A percentile compares a stretch with the other conserved stretches of the same genome.
Conservation (phyloP, 371 early-diverging fungal species). For the Rhizopus stolonifer region DNA sequence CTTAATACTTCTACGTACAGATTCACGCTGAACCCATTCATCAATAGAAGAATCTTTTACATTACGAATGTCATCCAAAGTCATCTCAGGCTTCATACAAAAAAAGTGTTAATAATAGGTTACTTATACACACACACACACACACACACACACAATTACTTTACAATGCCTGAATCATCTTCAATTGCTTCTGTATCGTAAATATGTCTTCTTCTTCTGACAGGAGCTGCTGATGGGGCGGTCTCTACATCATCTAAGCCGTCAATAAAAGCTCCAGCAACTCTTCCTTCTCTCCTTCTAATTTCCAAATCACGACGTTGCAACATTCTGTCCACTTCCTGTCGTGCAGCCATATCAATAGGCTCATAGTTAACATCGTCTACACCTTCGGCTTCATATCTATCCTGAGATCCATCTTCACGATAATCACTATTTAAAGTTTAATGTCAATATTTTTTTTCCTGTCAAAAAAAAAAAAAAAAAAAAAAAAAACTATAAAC, state of each 20-base stretch:
- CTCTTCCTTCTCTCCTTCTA: conserved; percentile 67
- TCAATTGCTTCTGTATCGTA: conserved; percentile 59
- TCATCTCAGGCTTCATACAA: conserved; percentile 48
- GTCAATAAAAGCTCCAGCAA: conserved; percentile 86
- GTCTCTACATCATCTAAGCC: conserved; percentile 66
- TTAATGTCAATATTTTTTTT: conserved; percentile 43
- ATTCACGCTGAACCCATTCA: conserved; percentile 80
- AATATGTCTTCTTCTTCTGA: conserved; percentile 62
- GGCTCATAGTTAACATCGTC: conserved; percentile 76
- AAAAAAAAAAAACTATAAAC: too few species aligned
- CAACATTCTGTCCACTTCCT: conserved; percentile 77
- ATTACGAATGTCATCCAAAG: conserved; percentile 47
- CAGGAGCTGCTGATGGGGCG: conserved; percentile 48
- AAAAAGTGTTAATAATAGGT: not conserved
- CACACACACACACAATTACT: too few species aligned
- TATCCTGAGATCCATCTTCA: conserved; percentile 71
- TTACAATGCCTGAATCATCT: conserved; percentile 32
- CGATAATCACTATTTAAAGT: conserved; percentile 66
- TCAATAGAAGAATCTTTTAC: conserved; percentile 63
- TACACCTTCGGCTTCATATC: conserved; percentile 74
- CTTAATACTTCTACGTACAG: conserved; percentile 77
- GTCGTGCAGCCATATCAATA: conserved; percentile 72
- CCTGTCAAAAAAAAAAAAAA: too few species aligned
- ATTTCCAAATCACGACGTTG: conserved; percentile 81
- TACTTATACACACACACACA: too few species aligned